Evolutionary conservation across 176 grass and related monocot species (phyloP).

Genomic region (Ensete ventricosum): DNA sequence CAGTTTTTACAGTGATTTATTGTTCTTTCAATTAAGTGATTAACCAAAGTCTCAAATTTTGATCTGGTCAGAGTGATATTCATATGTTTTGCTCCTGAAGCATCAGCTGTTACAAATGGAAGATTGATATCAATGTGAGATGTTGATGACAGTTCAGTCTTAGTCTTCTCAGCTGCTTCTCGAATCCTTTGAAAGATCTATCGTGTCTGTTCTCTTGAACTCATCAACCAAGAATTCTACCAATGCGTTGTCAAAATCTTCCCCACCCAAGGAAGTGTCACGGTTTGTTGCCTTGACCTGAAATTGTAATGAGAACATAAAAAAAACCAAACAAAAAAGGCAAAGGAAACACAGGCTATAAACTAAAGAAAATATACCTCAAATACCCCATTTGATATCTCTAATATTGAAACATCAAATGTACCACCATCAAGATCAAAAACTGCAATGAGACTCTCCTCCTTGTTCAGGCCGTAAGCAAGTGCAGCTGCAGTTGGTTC

Average conservation of each 20-base stretch:
- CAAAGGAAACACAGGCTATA: neutral
- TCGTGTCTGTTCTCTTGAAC: slow-evolving; percentile 53
- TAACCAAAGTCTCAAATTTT: slow-evolving; percentile 59
- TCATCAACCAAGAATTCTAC: slow-evolving; percentile 59
- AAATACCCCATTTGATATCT: slow-evolving; percentile 78
- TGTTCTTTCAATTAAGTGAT: slow-evolving; percentile 56
- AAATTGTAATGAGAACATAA: neutral
- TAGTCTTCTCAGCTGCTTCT: slow-evolving; percentile 77
- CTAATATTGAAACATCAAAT: slow-evolving; percentile 74
- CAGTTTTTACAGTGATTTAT: slow-evolving; percentile 57
- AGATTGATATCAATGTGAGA: slow-evolving; percentile 67
- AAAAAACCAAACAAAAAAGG: neutral
- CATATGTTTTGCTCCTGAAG: slow-evolving; percentile 71
- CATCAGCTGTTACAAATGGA: slow-evolving; percentile 67
- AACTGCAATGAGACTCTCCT: slow-evolving; percentile 63
- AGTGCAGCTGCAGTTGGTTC: slow-evolving; percentile 65
- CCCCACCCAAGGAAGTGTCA: slow-evolving; percentile 73
- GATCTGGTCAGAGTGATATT: slow-evolving; percentile 76
- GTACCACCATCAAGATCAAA: slow-evolving; percentile 78
- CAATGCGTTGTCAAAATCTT: slow-evolving; percentile 75
- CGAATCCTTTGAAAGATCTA: slow-evolving; percentile 73
- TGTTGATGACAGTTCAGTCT: slow-evolving; percentile 67
- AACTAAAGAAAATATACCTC: slow-evolving; percentile 29
- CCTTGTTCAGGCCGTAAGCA: slow-evolving; percentile 68
- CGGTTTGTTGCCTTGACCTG: slow-evolving; percentile 79